phyloP scores from a whole-genome alignment of 495 filamentous ascomycete species.

The Hypoxylon crocopeplum region DNA sequence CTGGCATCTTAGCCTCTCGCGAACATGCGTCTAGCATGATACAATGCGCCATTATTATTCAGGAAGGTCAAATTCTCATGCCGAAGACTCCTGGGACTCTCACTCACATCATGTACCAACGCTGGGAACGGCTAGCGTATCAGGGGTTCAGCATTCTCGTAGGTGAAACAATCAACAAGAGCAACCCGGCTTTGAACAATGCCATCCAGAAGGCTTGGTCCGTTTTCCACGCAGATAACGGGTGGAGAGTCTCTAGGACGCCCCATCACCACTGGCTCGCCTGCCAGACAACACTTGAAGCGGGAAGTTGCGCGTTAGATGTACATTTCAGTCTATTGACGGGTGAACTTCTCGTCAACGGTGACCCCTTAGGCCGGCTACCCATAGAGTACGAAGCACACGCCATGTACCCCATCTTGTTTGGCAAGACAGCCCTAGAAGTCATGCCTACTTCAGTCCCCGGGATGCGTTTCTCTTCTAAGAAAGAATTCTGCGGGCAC shows the following conservation, averaged over 20 bases:
- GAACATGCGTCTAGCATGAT: slow-evolving; percentile 43
- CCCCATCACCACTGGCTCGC: slow-evolving; percentile 30
- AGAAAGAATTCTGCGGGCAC: slow-evolving; percentile 39
- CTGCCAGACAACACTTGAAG: slow-evolving; percentile 8
- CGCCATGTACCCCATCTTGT: slow-evolving; percentile 41
- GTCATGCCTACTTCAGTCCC: slow-evolving; percentile 54
- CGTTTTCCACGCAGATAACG: slow-evolving; percentile 36
- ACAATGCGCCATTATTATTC: slow-evolving; percentile 49
- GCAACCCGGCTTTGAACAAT: slow-evolving; percentile 39
- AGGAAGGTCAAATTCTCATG: slow-evolving; percentile 38
- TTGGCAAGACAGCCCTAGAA: slow-evolving; percentile 48
- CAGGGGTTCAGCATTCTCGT: slow-evolving; percentile 37
- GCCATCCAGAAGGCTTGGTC: slow-evolving; percentile 50
- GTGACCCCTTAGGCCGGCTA: slow-evolving; percentile 56
- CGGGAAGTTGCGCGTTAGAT: not conserved
- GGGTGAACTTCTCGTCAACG: slow-evolving; percentile 64
- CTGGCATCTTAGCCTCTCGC: slow-evolving; percentile 25
- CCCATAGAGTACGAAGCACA: slow-evolving; percentile 56
- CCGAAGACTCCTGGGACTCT: slow-evolving; percentile 10
- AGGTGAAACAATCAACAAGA: slow-evolving; percentile 42
- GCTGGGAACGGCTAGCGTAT: slow-evolving; percentile 41
- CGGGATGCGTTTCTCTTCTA: slow-evolving; percentile 56
- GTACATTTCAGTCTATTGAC: slow-evolving; percentile 63
- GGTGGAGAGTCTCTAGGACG: slow-evolving; percentile 30
- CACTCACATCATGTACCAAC: slow-evolving; percentile 33